A percentile compares a stretch with the other conserved stretches of the same genome.
phyloP scores from a whole-genome alignment of 139 green algal species.

The Trebouxia sp. region DNA sequence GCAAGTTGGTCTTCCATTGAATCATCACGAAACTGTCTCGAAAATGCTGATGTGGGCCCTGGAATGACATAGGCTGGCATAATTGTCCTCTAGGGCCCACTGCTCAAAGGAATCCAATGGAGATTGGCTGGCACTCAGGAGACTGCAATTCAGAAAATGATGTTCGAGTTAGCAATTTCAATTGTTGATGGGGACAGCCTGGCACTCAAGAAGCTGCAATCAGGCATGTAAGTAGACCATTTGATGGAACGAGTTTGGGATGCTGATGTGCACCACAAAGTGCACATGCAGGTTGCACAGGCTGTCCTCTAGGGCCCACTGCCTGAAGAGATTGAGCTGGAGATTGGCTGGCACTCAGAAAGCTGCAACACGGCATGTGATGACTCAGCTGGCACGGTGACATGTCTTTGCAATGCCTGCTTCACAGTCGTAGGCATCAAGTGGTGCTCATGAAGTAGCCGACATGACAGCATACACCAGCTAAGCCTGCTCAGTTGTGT shows the following conservation, averaged over 20 bases:
- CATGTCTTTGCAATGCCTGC: neutral
- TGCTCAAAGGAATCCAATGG: neutral
- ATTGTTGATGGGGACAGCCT: neutral
- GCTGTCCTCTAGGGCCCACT: neutral
- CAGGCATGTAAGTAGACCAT: neutral
- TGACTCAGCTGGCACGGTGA: neutral
- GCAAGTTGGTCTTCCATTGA: no score
- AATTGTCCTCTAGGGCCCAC: neutral
- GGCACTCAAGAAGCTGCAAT: neutral
- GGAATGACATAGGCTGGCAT: constrained; percentile 12
- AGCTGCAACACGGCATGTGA: constrained; percentile 11
- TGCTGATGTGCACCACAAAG: constrained; percentile 19
- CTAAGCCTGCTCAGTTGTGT: no score
- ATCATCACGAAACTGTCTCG: no score
- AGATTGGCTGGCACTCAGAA: neutral
- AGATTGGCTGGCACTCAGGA: neutral
- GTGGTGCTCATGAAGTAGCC: no score
- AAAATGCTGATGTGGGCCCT: constrained; percentile 2
- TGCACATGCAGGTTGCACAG: constrained; percentile 5
- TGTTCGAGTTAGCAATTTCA: neutral
- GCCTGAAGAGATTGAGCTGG: neutral
- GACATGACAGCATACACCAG: no score
- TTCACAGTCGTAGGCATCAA: no score
- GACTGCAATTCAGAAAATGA: constrained; percentile 7
- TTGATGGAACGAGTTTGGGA: no score